phyloP scores from a whole-genome alignment of 768 basidiomycete genomes.

The Lactarius sanguifluus region DNA sequence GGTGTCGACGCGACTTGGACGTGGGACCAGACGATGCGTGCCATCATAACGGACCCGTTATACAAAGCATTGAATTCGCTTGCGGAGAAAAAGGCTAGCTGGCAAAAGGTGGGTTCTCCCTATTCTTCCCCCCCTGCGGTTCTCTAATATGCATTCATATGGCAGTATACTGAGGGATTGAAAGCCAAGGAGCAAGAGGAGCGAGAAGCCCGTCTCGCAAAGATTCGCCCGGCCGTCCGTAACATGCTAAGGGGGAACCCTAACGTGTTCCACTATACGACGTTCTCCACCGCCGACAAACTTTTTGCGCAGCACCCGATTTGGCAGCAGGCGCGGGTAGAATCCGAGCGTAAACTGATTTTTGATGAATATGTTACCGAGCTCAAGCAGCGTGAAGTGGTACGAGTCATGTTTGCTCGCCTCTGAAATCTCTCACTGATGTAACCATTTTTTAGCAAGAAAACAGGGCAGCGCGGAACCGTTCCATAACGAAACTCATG shows the following conservation, averaged over 20 bases:
- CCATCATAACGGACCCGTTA: constrained; percentile 96
- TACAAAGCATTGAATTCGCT: constrained; percentile 93
- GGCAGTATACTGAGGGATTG: constrained; percentile 73
- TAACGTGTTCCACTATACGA: constrained; percentile 88
- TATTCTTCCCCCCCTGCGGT: constrained; percentile 6
- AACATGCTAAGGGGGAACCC: constrained; percentile 87
- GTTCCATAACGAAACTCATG: constrained; percentile 82
- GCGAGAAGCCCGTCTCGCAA: constrained; percentile 75
- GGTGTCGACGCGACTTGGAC: constrained; percentile 92
- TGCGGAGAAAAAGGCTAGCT: constrained; percentile 91
- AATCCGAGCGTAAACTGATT: constrained; percentile 80
- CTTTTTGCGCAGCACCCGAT: constrained; percentile 85
- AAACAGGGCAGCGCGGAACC: constrained; percentile 68
- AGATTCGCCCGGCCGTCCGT: constrained; percentile 81
- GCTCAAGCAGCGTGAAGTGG: constrained; percentile 86
- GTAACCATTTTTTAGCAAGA: constrained; percentile 56
- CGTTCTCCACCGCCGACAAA: constrained; percentile 85
- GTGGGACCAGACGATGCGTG: constrained; percentile 98
- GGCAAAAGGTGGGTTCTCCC: constrained; percentile 73
- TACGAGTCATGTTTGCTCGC: constrained; percentile 41
- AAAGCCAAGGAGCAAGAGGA: constrained; percentile 85
- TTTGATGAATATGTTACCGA: constrained; percentile 92
- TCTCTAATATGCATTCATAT: constrained; percentile 16
- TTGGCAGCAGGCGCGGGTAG: constrained; percentile 86
- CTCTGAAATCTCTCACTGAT: constrained; percentile 11